Percentiles rank a stretch among this genome's conserved stretches.
These are phyloP conservation scores for Teratosphaeria nubilosa DNA, from an alignment of 2,329 filamentous ascomycete genomes.

Conservation along the genomic window DNA sequence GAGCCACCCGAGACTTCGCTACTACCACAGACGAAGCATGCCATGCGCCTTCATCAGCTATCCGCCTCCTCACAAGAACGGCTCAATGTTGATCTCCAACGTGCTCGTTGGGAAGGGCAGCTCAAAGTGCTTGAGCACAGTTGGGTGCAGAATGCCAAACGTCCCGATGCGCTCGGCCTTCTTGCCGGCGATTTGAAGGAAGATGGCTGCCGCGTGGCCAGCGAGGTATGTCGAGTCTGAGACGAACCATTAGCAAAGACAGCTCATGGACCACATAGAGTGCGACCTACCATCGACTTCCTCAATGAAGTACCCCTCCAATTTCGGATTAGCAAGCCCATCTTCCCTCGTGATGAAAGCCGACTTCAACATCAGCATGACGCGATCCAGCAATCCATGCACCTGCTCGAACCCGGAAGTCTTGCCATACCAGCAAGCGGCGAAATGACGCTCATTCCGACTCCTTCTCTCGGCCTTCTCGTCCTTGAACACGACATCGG, in stretches of 20 bases:
- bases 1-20: neutral
- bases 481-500: constrained; percentile 89
- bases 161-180: constrained; percentile 71
- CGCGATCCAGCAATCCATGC: constrained; percentile 82
- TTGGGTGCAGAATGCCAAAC: constrained; percentile 89
- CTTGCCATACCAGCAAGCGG: constrained; percentile 92
- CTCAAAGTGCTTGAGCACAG: constrained; percentile 87
- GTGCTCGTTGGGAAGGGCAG: constrained; percentile 88
- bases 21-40: neutral
- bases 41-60: neutral
- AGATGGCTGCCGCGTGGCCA: constrained; percentile 79
- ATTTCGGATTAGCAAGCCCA: constrained; percentile 38
- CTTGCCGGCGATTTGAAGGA: constrained; percentile 57
- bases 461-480: constrained; percentile 69
- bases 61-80: constrained; percentile 56
- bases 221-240: constrained; percentile 67
- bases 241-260: neutral
- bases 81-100: constrained; percentile 87
- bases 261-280: neutral
- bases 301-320: constrained; percentile 76
- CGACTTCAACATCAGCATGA: constrained; percentile 84
- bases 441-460: constrained; percentile 89
- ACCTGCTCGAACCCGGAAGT: constrained; percentile 90
- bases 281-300: constrained; percentile 58
- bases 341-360: constrained; percentile 71